These are phyloP conservation scores for Monosporascus sp. DNA, from an alignment of 2,329 filamentous ascomycete genomes.

Conservation along the genomic window DNA sequence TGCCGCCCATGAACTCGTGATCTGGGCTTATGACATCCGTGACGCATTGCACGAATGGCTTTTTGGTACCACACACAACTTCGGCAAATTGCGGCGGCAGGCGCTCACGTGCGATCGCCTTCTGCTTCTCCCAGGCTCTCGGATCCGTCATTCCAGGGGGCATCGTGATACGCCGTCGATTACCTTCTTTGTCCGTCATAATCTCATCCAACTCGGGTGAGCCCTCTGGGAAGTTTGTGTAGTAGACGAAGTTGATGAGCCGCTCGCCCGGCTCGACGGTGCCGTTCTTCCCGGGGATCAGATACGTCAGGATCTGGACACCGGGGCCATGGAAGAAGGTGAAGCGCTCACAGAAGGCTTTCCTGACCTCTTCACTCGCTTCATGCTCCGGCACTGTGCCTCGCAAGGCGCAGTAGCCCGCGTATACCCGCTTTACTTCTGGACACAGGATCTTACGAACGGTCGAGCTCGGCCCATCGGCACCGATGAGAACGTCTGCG, in stretches of 20 bases:
- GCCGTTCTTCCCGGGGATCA: constrained; percentile 35
- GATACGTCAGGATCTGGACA: constrained; percentile 35
- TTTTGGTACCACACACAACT: constrained; percentile 30
- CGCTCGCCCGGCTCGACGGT: constrained; percentile 31
- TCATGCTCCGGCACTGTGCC: constrained; percentile 35
- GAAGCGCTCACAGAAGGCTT: constrained; percentile 31
- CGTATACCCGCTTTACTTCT: constrained; percentile 24
- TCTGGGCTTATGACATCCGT: constrained; percentile 31
- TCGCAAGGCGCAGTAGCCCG: constrained; percentile 36
- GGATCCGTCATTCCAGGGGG: constrained; percentile 29
- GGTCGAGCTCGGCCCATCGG: constrained; percentile 37
- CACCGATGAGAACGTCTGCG: constrained; percentile 35
- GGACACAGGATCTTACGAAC: constrained; percentile 29
- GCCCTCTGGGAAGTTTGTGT: constrained; percentile 32
- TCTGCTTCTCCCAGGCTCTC: constrained; percentile 29
- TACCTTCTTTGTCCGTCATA: constrained; percentile 28
- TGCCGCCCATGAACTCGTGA: constrained; percentile 30
- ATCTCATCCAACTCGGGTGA: constrained; percentile 27
- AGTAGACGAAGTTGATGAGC: constrained; percentile 41
- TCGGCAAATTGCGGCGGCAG: constrained; percentile 35
- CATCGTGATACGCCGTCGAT: constrained; percentile 29
- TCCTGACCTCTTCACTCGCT: constrained; percentile 26
- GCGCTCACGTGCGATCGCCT: constrained; percentile 21
- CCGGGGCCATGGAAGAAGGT: constrained; percentile 33
- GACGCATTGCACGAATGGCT: constrained; percentile 36